phyloP scores from a whole-genome alignment of 345 rosid species.

The Orychophragmus violaceus region DNA sequence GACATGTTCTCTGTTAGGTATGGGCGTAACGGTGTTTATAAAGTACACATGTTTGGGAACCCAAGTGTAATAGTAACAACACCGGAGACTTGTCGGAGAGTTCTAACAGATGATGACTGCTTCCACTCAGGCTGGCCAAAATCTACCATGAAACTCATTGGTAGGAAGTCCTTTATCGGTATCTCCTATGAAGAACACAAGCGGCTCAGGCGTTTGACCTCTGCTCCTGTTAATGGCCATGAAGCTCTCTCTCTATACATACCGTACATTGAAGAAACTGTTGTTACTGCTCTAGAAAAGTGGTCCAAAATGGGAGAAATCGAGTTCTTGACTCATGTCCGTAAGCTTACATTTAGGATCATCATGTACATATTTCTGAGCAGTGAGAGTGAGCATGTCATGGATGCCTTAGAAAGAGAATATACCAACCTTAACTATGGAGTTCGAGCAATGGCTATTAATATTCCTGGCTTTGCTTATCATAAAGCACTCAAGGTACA shows the following conservation, averaged over 20 bases:
- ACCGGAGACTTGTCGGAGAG: constrained; percentile 60
- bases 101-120: constrained; percentile 58
- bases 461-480: constrained; percentile 83
- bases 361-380: constrained; percentile 80
- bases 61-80: constrained; percentile 73
- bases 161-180: constrained; percentile 66
- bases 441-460: constrained; percentile 82
- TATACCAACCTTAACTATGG: constrained; percentile 71
- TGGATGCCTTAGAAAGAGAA: constrained; percentile 70
- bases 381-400: constrained; percentile 49
- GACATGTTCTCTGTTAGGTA: constrained; percentile 31
- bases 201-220: constrained; percentile 67
- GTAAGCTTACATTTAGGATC: constrained; percentile 74
- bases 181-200: constrained; percentile 79
- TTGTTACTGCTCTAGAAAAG: constrained; percentile 41
- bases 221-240: constrained; percentile 72
- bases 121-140: constrained; percentile 83
- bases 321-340: constrained; percentile 59
- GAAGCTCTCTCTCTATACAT: constrained; percentile 68
- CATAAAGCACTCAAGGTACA: constrained; percentile 70
- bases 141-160: constrained; percentile 59
- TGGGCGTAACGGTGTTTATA: constrained; percentile 63
- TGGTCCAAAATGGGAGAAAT: constrained; percentile 64
- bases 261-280: constrained; percentile 58
- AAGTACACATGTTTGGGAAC: constrained; percentile 74